These are phyloP conservation scores for Vanrija humicola DNA, from an alignment of 1,284 basidiomycete genomes.

Conservation along the genomic window DNA sequence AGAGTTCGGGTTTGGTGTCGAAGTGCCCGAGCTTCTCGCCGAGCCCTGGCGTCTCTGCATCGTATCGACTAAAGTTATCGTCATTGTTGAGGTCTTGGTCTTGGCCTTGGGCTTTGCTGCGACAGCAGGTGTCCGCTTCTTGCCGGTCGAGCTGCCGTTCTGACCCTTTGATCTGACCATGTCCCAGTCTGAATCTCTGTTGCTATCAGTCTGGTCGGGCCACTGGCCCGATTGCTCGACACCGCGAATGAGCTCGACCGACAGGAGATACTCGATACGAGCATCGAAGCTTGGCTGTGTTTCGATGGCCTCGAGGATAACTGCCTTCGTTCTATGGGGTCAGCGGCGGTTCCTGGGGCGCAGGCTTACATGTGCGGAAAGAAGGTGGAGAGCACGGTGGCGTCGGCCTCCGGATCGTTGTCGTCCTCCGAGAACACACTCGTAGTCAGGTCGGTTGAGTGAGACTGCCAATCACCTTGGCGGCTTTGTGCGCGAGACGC, in stretches of 20 bases:
- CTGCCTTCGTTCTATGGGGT: constrained; percentile 6
- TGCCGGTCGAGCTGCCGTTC: neutral
- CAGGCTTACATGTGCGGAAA: constrained; percentile 31
- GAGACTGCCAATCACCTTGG: too few relatives aligned
- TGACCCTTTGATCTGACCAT: too few relatives aligned
- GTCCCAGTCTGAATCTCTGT: too few relatives aligned
- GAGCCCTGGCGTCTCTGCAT: constrained; percentile 18
- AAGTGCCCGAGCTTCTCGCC: constrained; percentile 12
- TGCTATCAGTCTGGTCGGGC: constrained; percentile 20
- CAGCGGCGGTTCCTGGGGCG: neutral
- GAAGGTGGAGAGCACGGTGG: constrained; percentile 26
- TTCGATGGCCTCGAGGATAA: constrained; percentile 22
- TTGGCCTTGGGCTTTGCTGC: neutral
- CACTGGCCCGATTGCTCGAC: constrained; percentile 32
- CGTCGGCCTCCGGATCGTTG: constrained; percentile 4
- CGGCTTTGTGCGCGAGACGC: too few relatives aligned
- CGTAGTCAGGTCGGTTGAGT: neutral
- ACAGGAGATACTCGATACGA: constrained; percentile 41
- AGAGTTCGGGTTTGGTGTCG: constrained; percentile 5
- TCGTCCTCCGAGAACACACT: constrained; percentile 1
- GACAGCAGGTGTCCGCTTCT: neutral
- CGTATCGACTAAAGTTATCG: constrained; percentile 37
- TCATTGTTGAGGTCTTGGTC: constrained; percentile 3
- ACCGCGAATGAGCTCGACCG: constrained; percentile 36
- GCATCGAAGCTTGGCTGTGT: constrained; percentile 20